These are phyloP conservation scores for Oryza nivara DNA, from an alignment of 176 grass and related monocot genomes.

Conservation along the genomic window DNA sequence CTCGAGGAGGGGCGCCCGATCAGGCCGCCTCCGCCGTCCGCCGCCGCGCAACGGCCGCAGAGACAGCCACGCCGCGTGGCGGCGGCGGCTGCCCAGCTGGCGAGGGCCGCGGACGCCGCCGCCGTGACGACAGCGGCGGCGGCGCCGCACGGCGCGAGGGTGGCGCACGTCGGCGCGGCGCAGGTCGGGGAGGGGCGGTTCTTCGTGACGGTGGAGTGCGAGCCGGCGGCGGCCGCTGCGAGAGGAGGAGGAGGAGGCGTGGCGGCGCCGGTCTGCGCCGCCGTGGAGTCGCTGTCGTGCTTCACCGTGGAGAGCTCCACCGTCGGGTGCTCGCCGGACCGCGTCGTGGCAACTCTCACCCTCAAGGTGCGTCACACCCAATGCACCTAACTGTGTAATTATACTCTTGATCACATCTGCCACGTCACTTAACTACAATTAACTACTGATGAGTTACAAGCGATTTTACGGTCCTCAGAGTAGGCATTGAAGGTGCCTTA, in stretches of 20 bases:
- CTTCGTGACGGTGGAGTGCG: slow-evolving; percentile 75
- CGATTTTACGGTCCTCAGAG: too few relatives aligned
- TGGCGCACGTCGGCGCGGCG: slow-evolving; percentile 46
- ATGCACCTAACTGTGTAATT: too few relatives aligned
- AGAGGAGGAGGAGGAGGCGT: slow-evolving; percentile 19
- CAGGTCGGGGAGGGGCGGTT: slow-evolving; percentile 64
- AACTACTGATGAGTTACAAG: too few relatives aligned
- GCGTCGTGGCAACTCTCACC: slow-evolving; percentile 57
- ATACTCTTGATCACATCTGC: too few relatives aligned
- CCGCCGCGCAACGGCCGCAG: not conserved
- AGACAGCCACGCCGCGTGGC: not conserved
- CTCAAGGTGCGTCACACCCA: slow-evolving; percentile 52
- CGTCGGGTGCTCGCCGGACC: slow-evolving; percentile 47
- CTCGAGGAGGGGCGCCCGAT: slow-evolving; percentile 65
- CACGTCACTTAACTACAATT: too few relatives aligned
- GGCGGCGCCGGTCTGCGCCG: slow-evolving; percentile 63
- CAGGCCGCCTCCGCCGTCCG: not conserved
- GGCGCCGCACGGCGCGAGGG: slow-evolving; percentile 34
- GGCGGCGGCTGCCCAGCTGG: slow-evolving; percentile 6
- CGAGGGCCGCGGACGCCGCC: not conserved
- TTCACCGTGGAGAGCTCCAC: slow-evolving; percentile 77
- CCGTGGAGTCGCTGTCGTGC: slow-evolving; percentile 65
- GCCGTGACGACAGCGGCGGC: too few relatives aligned
- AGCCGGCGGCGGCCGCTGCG: slow-evolving; percentile 7
- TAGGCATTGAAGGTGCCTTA: rapidly evolving